A percentile compares a stretch with the other conserved stretches of the same genome.
phyloP scores from a whole-genome alignment of 768 basidiomycete genomes.

The Boletus vinaceobasis region DNA sequence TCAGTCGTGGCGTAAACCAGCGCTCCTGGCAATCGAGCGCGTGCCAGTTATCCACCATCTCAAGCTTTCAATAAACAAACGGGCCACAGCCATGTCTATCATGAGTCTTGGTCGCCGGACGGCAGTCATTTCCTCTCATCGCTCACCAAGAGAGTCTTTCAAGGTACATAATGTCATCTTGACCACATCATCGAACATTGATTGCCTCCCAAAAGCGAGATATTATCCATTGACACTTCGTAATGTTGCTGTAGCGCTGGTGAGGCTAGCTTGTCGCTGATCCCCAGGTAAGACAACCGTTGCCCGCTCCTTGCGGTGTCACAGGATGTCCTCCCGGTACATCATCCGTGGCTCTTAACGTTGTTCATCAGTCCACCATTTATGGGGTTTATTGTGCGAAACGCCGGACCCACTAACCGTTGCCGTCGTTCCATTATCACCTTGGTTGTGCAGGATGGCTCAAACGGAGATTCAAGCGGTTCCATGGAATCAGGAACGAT shows the following conservation, averaged over 20 bases:
- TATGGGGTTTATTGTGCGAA: neutral
- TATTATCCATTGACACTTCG: neutral
- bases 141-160: neutral
- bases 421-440: conserved; percentile 4
- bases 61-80: neutral
- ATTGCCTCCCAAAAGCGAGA: neutral
- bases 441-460: conserved; percentile 19
- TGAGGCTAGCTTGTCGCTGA: too few relatives aligned
- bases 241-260: conserved; percentile 3
- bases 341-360: conserved; percentile 13
- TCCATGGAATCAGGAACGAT: neutral
- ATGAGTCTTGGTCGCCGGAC: neutral
- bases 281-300: neutral
- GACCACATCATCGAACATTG: neutral
- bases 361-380: neutral
- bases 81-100: neutral
- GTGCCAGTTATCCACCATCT: neutral
- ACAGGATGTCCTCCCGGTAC: neutral
- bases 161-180: neutral
- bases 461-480: neutral
- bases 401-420: neutral
- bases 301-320: neutral
- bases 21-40: neutral
- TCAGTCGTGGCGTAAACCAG: neutral
- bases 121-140: neutral